These are phyloP conservation scores for Rhodotorula babjevae DNA, from an alignment of 768 basidiomycete genomes.

Conservation along the genomic window DNA sequence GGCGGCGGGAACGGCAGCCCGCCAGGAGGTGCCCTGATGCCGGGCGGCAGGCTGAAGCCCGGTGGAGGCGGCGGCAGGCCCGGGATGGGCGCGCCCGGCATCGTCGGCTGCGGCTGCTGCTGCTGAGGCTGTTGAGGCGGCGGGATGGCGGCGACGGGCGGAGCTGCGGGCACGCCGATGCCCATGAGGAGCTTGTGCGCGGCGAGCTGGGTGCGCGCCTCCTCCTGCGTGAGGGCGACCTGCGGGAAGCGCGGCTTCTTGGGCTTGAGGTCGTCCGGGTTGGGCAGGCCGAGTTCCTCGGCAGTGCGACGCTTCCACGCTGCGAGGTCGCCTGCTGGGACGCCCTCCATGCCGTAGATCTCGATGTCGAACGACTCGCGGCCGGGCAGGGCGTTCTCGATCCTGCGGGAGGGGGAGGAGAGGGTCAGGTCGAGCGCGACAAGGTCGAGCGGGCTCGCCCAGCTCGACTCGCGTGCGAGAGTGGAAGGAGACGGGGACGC, in stretches of 20 bases:
- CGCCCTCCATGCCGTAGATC: constrained; percentile 99
- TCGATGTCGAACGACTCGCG: constrained; percentile 97
- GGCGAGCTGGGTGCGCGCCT: constrained; percentile 75
- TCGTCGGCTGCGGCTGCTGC: background rate
- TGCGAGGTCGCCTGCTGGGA: constrained; percentile 85
- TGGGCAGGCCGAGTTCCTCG: constrained; percentile 73
- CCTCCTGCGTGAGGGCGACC: constrained; percentile 69
- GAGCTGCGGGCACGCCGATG: constrained; percentile 47
- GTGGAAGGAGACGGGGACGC: constrained; percentile 40
- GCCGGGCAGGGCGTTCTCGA: constrained; percentile 92
- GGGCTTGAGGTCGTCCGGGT: constrained; percentile 56
- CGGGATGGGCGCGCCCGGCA: background rate
- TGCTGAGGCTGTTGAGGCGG: background rate
- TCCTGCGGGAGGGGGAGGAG: constrained; percentile 58
- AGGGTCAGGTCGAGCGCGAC: no score
- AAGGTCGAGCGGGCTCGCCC: background rate
- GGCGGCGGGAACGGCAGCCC: constrained; percentile 24
- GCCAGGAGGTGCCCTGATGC: constrained; percentile 50
- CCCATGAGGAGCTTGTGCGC: constrained; percentile 88
- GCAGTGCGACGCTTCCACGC: constrained; percentile 96
- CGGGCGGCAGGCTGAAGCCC: constrained; percentile 44
- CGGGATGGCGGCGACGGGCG: constrained; percentile 10
- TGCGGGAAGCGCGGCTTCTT: constrained; percentile 71
- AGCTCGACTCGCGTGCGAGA: background rate
- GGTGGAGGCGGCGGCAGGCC: constrained; percentile 29